Conservation (phyloP, 345 rosid species). For the Pistacia vera region DNA sequence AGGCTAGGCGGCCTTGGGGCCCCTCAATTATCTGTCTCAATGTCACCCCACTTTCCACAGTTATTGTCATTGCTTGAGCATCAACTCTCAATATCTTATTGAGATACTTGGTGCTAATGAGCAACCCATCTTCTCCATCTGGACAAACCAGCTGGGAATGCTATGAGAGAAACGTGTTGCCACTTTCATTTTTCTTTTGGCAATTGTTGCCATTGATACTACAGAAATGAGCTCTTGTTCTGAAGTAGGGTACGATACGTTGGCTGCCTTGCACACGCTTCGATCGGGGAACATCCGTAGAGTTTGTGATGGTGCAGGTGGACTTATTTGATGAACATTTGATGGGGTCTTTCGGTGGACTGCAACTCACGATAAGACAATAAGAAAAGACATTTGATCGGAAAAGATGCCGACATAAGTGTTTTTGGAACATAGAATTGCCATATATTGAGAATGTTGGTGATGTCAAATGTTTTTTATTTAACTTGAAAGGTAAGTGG, state of each 20-base stretch:
- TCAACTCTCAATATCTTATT: slow-evolving; percentile 39
- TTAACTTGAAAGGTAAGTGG: neutral
- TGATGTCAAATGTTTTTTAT: neutral
- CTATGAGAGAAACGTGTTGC: slow-evolving; percentile 72
- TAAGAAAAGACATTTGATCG: slow-evolving; percentile 18
- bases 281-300: slow-evolving; percentile 75
- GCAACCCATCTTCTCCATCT: slow-evolving; percentile 57
- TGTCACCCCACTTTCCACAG: slow-evolving; percentile 69
- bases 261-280: slow-evolving; percentile 54
- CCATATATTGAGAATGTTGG: neutral
- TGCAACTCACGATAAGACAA: slow-evolving; percentile 27
- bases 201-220: slow-evolving; percentile 56
- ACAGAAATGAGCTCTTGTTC: slow-evolving; percentile 56
- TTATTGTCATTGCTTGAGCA: slow-evolving; percentile 40
- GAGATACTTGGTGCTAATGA: slow-evolving; percentile 73
- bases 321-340: slow-evolving; percentile 43
- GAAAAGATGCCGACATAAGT: slow-evolving; percentile 5
- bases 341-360: slow-evolving; percentile 67
- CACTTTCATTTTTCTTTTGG: slow-evolving; percentile 61
- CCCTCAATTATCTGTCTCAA: slow-evolving; percentile 58
- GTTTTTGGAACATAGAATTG: neutral
- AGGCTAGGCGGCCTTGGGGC: slow-evolving; percentile 61
- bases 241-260: slow-evolving; percentile 56
- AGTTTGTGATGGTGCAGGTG: slow-evolving; percentile 67
- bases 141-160: slow-evolving; percentile 70